A percentile compares a stretch with the other conserved stretches of the same genome.
phyloP scores from a whole-genome alignment of 495 filamentous ascomycete genomes.

The Pyrenopolyporus hunteri region DNA sequence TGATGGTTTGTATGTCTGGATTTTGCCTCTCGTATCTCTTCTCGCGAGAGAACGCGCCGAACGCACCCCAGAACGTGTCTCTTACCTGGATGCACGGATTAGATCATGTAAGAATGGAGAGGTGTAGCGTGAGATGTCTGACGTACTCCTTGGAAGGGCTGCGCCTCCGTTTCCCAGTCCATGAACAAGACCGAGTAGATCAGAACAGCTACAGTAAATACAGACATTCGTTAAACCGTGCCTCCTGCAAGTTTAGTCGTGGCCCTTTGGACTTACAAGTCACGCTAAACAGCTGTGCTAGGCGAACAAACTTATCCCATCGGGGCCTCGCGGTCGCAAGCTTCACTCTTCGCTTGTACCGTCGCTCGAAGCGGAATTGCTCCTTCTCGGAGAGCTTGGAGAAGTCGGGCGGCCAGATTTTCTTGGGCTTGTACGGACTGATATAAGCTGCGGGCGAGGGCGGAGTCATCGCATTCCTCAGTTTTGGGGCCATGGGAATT shows the following conservation, averaged over 20 bases:
- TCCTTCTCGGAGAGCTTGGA: slow-evolving; percentile 76
- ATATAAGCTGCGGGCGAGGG: slow-evolving; percentile 23
- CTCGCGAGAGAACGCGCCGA: slow-evolving; percentile 40
- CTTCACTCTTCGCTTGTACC: slow-evolving; percentile 70
- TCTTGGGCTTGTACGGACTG: slow-evolving; percentile 78
- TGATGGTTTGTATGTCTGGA: slow-evolving; percentile 29
- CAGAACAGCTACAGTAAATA: slow-evolving; percentile 61
- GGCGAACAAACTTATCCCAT: slow-evolving; percentile 72
- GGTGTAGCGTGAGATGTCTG: not conserved
- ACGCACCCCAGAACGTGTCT: slow-evolving; percentile 41
- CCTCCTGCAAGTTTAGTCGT: not conserved
- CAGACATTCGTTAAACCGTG: slow-evolving; percentile 20
- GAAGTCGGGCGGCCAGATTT: slow-evolving; percentile 93
- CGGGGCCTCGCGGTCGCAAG: slow-evolving; percentile 76
- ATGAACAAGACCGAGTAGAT: slow-evolving; percentile 79
- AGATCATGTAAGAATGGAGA: not conserved
- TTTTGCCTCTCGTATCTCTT: slow-evolving; percentile 28
- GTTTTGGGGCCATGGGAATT: slow-evolving; percentile 7
- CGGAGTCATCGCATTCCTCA: slow-evolving; percentile 20
- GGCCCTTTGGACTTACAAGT: slow-evolving; percentile 57
- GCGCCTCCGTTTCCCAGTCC: slow-evolving; percentile 69
- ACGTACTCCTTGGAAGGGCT: slow-evolving; percentile 67
- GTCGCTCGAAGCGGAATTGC: slow-evolving; percentile 83
- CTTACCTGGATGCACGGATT: slow-evolving; percentile 38
- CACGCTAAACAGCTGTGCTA: slow-evolving; percentile 72